A percentile compares a stretch with the other conserved stretches of the same genome.
phyloP scores from a whole-genome alignment of 2,329 filamentous ascomycete species.

The Daldinia sp. region DNA sequence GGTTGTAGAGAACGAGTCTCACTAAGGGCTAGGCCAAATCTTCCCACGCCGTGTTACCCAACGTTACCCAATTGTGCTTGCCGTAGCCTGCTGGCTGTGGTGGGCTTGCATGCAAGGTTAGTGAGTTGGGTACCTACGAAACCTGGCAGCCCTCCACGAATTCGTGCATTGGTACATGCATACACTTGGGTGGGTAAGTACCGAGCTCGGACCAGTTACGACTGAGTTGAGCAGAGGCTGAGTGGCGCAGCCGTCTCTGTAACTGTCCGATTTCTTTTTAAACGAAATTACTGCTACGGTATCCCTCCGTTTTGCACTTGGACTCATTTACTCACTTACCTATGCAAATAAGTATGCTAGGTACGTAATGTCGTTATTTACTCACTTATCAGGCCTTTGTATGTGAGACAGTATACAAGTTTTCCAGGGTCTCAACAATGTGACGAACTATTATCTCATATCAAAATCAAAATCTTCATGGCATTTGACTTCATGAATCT shows the following conservation, averaged over 20 bases:
- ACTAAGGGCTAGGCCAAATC: conserved; percentile 23
- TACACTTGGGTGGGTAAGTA: background rate
- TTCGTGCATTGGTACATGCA: conserved; percentile 8
- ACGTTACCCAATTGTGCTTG: conserved; percentile 15
- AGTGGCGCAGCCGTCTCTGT: conserved; percentile 35
- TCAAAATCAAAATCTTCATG: conserved; percentile 5
- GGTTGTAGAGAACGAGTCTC: conserved; percentile 4
- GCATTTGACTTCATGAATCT: conserved; percentile 20
- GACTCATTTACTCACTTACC: background rate
- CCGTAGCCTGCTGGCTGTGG: conserved; percentile 1
- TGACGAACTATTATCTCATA: background rate
- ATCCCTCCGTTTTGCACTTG: background rate
- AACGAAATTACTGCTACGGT: background rate
- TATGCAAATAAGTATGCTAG: background rate
- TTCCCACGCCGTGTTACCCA: conserved; percentile 27
- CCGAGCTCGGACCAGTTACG: conserved; percentile 23
- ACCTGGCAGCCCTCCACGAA: conserved; percentile 22
- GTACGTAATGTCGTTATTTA: background rate
- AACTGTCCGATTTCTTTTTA: conserved; percentile 5
- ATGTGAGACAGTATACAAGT: background rate
- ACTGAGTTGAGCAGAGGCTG: conserved; percentile 14
- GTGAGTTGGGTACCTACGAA: conserved; percentile 12
- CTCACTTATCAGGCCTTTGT: background rate
- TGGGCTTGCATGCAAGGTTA: background rate
- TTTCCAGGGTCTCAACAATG: background rate